Evolutionary conservation across 148 eudicot genomes (phyloP).

Genomic region (Pharnaceum exiguum): DNA sequence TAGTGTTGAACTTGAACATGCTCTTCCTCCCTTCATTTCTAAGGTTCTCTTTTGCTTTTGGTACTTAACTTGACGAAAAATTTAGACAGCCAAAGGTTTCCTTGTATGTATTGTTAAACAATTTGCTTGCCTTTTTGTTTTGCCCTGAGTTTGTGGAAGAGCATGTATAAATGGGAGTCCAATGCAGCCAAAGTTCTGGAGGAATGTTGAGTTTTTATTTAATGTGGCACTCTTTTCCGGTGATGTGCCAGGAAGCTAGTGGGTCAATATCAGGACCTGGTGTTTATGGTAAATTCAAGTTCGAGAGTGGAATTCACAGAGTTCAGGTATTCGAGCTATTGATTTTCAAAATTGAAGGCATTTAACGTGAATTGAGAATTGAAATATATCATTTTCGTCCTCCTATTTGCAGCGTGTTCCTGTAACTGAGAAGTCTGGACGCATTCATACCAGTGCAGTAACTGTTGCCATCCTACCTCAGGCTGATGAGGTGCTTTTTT

Average conservation of each 20-base stretch:
- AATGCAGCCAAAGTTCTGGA: neutral
- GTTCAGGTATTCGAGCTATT: constrained; percentile 62
- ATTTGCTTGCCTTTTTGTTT: too few relatives aligned
- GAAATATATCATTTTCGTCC: neutral
- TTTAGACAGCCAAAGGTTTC: too few relatives aligned
- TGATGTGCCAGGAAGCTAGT: constrained; percentile 73
- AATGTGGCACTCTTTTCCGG: neutral
- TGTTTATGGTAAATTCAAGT: constrained; percentile 87
- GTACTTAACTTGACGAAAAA: too few relatives aligned
- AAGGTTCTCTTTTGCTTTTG: too few relatives aligned
- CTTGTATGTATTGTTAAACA: too few relatives aligned
- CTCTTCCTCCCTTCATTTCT: too few relatives aligned
- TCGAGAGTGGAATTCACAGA: constrained; percentile 96
- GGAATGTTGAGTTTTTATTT: neutral
- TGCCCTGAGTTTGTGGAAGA: too few relatives aligned
- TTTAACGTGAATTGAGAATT: neutral
- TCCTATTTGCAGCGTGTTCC: constrained; percentile 80
- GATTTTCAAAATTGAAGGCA: neutral
- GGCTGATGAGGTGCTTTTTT: constrained; percentile 76
- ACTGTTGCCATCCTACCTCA: constrained; percentile 94
- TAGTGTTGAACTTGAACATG: too few relatives aligned
- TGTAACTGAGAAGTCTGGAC: constrained; percentile 90
- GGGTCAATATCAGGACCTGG: constrained; percentile 77
- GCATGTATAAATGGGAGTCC: too few relatives aligned
- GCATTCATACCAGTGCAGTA: constrained; percentile 93